Evolutionary conservation across 176 grass and related monocot genomes (phyloP).

Genomic region (Eremochloa ophiuroides): DNA sequence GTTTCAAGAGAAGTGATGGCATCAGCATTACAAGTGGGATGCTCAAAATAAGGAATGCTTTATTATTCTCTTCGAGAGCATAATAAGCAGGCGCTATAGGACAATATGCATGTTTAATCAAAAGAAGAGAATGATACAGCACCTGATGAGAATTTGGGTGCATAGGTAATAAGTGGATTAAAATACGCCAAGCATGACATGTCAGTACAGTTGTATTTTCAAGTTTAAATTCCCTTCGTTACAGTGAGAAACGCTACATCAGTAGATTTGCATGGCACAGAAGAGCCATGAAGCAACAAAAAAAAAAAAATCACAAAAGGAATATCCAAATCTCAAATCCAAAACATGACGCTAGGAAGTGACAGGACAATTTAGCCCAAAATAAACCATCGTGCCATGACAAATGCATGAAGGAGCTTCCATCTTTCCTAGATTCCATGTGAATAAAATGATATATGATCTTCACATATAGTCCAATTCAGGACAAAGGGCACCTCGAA

Average conservation of each 20-base stretch:
- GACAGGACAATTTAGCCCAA: neutral
- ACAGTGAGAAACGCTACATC: neutral
- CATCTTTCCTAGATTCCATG: neutral
- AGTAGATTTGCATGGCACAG: neutral
- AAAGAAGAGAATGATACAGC: neutral
- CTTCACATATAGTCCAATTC: neutral
- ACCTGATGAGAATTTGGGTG: neutral
- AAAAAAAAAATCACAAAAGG: neutral
- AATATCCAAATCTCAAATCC: neutral
- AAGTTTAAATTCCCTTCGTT: neutral
- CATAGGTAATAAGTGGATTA: neutral
- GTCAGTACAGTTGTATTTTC: neutral
- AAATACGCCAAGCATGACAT: neutral
- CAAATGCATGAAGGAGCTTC: neutral
- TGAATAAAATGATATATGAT: neutral
- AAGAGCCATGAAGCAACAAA: neutral
- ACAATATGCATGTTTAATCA: neutral
- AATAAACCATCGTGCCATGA: neutral
- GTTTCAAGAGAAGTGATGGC: neutral
- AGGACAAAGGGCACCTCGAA: neutral
- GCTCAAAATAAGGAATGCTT: neutral
- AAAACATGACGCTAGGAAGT: neutral
- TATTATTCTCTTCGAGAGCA: neutral
- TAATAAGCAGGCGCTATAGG: neutral
- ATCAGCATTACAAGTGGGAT: neutral